These are phyloP conservation scores for Glomus cerebriforme DNA, from an alignment of 192 early-diverging fungal genomes.

Conservation along the genomic window DNA sequence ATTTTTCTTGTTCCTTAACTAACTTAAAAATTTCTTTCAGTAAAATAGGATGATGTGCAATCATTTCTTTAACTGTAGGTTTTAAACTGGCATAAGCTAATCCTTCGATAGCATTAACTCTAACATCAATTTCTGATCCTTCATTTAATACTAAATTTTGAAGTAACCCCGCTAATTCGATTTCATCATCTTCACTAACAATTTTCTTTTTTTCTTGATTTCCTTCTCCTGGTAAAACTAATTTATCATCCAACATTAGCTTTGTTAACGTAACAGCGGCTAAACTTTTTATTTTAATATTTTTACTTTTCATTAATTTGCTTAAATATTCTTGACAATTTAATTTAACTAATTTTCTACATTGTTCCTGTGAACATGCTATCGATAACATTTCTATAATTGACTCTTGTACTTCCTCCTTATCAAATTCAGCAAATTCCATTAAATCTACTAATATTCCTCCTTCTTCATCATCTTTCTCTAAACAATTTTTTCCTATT, in stretches of 20 bases:
- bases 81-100: slow-evolving; percentile 80
- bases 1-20: slow-evolving; percentile 44
- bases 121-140: slow-evolving; percentile 36
- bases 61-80: slow-evolving; percentile 66
- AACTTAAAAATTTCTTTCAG: slow-evolving; percentile 59
- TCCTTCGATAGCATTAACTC: slow-evolving; percentile 71
- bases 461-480: slow-evolving; percentile 35
- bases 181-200: slow-evolving; percentile 40
- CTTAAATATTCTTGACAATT: slow-evolving; percentile 57
- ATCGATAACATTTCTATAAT: slow-evolving; percentile 57
- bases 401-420: slow-evolving; percentile 63
- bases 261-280: slow-evolving; percentile 68
- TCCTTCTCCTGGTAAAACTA: slow-evolving; percentile 22
- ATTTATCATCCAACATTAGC: slow-evolving; percentile 48
- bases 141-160: slow-evolving; percentile 50
- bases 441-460: slow-evolving; percentile 74
- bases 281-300: slow-evolving; percentile 52
- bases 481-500: slow-evolving; percentile 61
- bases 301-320: slow-evolving; percentile 42
- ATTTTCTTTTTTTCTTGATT: slow-evolving; percentile 37
- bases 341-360: slow-evolving; percentile 56
- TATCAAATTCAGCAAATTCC: slow-evolving; percentile 80
- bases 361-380: slow-evolving; percentile 64
- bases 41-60: slow-evolving; percentile 60
- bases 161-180: slow-evolving; percentile 54